Base-by-base conservation (phyloP, 2,329 filamentous ascomycete genomes). In the Cordyceps tenuipes region DNA sequence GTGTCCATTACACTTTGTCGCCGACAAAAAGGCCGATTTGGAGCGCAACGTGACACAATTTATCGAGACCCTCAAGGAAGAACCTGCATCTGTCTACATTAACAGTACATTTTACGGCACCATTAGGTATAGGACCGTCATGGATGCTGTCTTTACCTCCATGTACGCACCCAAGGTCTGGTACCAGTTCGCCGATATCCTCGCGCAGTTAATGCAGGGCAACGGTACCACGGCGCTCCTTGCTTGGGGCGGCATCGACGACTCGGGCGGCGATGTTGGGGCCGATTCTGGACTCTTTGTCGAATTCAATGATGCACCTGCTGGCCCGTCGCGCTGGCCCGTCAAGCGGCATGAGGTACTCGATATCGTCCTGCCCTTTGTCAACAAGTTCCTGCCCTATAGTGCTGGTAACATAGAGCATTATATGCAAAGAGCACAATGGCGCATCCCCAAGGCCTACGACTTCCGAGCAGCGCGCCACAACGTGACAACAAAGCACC, bases 1-100 rank as follows among this genome's bases (percentile, higher is more conserved):
- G n/a, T 82, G 79, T 61, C 67, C 75, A 1, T 64, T 82, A 31
- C 72, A 73, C 0, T 67, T 69, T 0, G 62, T 76, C 12, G 72
- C 71, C 10, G 63, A 68, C 2, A 71, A 76, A 0, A 71, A 70
- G 46, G 68, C 75, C 31, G 69, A 67, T 5, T 66, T 78, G 10
- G 62, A 66, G 19, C 60, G 64, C 0, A 69, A 69, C 29, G 66
- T 80, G 1, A 59, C 73, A 2, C 46, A 60, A 0, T 69, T 75
- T 3, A 63, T 75, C 1, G 62, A 67, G 0, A 62, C 67, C 2
- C 66, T 81, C 4, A 66, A 68, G 29, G 64, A 71, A 4, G 68
- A 77, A 7, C 77, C 78, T 0, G 62, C 78, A 26, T 66, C 66
- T 2, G 50, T 62, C 43, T 62, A 62, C 46, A 23, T 80, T 57